Conservation (phyloP, 805 yeast species). For the Wickerhamia fluorescens region DNA sequence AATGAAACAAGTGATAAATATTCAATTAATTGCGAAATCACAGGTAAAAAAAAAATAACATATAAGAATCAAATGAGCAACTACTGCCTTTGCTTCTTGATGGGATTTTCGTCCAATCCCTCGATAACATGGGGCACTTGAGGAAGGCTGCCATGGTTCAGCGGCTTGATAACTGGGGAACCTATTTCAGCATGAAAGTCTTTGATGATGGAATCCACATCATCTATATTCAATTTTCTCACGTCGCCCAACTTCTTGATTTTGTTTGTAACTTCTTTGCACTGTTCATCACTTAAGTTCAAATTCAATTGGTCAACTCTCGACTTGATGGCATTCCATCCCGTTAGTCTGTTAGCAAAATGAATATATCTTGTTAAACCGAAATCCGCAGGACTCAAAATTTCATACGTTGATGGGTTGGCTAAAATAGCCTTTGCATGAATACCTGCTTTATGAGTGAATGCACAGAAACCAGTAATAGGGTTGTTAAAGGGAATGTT, state of each 20-base stretch:
- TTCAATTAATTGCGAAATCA: too few species aligned
- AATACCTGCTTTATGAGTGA: conserved; percentile 98
- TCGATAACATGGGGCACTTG: conserved; percentile 7
- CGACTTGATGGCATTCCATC: conserved; percentile 98
- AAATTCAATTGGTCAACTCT: conserved; percentile 96
- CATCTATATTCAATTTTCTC: conserved; percentile 90
- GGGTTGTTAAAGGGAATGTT: conserved; percentile 98
- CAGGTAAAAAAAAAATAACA: too few species aligned
- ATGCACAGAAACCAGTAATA: conserved; percentile 98
- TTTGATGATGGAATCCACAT: conserved; percentile 93
- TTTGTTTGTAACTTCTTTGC: conserved; percentile 90
- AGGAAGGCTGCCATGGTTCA: conserved; percentile 1
- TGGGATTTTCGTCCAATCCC: conserved; percentile 5
- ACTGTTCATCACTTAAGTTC: conserved; percentile 82
- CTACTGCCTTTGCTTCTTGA: neutral
- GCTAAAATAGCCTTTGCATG: conserved; percentile 98
- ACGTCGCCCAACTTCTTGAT: conserved; percentile 94
- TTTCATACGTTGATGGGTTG: conserved; percentile 98
- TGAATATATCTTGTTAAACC: conserved; percentile 96
- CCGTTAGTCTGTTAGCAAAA: conserved; percentile 95
- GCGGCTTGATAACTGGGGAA: conserved; percentile 35
- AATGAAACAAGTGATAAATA: too few species aligned
- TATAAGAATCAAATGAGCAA: too few species aligned
- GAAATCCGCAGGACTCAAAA: conserved; percentile 88
- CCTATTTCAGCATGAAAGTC: conserved; percentile 78